These are phyloP conservation scores for Linnemannia schmuckeri DNA, from an alignment of 192 early-diverging fungal species.

Conservation along the genomic window DNA sequence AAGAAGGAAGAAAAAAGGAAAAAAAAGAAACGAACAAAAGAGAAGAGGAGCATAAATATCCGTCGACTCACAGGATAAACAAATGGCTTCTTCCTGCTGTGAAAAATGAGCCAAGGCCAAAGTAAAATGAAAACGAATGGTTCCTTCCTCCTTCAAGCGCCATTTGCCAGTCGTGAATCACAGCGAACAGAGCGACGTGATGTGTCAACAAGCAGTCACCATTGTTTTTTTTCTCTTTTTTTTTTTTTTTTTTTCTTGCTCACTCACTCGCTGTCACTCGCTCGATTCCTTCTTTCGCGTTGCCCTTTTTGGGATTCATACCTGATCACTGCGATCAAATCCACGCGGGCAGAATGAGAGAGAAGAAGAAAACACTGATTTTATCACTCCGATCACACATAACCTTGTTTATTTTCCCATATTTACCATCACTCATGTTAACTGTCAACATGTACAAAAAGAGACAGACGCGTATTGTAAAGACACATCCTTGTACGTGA, in stretches of 20 bases:
- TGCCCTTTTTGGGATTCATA: constrained; percentile 4
- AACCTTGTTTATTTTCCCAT: not conserved
- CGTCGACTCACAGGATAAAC: constrained; percentile 3
- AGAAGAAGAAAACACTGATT: too few species aligned
- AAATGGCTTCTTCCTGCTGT: not conserved
- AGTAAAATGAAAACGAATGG: not conserved
- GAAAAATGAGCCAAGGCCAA: not conserved
- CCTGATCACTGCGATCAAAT: not conserved
- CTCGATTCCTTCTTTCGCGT: not conserved
- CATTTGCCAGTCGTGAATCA: constrained; percentile 11
- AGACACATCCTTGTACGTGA: not conserved
- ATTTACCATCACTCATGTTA: not conserved
- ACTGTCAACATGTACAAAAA: not conserved
- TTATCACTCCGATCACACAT: too few species aligned
- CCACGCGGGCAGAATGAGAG: not conserved
- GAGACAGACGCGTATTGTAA: not conserved
- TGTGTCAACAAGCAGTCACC: constrained; percentile 3
- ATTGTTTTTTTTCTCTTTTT: not conserved
- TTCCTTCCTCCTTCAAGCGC: not conserved
- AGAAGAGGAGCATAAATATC: not conserved
- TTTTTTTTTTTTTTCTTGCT: constrained; percentile 7
- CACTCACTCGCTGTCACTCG: not conserved
- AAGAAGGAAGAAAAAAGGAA: not conserved
- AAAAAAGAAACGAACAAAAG: not conserved
- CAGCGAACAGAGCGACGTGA: not conserved